phyloP scores from a whole-genome alignment of 805 yeast genomes.

The Myxozyma neglecta region DNA sequence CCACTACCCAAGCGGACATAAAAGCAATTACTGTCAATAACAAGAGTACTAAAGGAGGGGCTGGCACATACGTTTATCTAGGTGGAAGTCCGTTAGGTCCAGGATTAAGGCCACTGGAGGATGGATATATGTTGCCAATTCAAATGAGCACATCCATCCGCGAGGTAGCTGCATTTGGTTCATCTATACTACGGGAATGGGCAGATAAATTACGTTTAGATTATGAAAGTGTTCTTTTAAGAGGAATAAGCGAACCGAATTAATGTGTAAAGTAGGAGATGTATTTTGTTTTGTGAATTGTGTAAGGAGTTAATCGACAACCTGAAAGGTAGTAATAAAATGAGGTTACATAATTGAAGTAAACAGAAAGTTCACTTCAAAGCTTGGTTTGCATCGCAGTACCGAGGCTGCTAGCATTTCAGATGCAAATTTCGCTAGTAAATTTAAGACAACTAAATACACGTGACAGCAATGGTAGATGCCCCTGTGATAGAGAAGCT shows the following conservation, averaged over 20 bases:
- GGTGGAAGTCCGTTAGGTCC: constrained; percentile 26
- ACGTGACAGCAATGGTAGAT: too few species aligned
- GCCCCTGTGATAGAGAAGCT: too few species aligned
- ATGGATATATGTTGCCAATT: constrained; percentile 42
- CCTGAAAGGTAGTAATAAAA: too few species aligned
- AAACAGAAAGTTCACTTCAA: too few species aligned
- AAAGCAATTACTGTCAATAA: not conserved
- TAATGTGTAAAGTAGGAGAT: not conserved
- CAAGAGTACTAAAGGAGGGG: not conserved
- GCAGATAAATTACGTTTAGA: constrained; percentile 15
- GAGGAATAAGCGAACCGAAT: constrained; percentile 5
- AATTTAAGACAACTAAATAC: too few species aligned
- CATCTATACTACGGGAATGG: constrained; percentile 43
- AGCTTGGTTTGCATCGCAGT: too few species aligned
- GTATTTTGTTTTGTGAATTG: too few species aligned
- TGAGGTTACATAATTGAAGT: too few species aligned
- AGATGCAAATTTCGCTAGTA: too few species aligned
- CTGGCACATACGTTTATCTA: not conserved
- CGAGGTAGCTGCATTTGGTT: constrained; percentile 46
- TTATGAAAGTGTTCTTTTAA: constrained; percentile 52
- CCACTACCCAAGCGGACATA: not conserved
- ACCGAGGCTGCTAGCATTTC: too few species aligned
- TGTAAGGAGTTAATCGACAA: too few species aligned
- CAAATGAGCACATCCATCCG: constrained; percentile 42
- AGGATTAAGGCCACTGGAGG: constrained; percentile 38